phyloP scores from a whole-genome alignment of 345 rosid species.

The Reutealis trisperma region DNA sequence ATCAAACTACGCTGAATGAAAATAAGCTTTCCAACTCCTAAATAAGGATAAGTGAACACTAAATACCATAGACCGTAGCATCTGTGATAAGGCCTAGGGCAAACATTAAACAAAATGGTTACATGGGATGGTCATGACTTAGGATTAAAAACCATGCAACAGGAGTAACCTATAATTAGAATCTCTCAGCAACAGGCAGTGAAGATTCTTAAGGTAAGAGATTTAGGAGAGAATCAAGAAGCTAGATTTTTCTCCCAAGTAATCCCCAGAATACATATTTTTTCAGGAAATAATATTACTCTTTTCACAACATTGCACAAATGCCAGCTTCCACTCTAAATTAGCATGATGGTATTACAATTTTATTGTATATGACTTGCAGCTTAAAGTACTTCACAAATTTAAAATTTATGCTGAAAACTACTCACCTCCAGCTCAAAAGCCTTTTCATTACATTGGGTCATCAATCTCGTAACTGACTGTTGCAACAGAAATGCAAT shows the following conservation, averaged over 20 bases:
- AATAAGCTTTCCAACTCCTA: background rate
- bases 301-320: background rate
- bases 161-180: background rate
- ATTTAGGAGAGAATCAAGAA: background rate
- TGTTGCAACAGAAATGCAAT: conserved; percentile 42
- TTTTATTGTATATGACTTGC: background rate
- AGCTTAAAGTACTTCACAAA: background rate
- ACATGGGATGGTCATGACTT: background rate
- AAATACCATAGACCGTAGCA: background rate
- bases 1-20: background rate
- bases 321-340: background rate
- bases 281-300: background rate
- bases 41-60: background rate
- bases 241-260: background rate
- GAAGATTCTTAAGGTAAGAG: background rate
- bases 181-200: background rate
- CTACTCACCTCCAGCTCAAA: conserved; percentile 92
- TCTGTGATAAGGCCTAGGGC: background rate
- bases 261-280: background rate
- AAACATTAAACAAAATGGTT: background rate
- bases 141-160: background rate
- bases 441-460: conserved; percentile 89
- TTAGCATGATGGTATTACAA: background rate
- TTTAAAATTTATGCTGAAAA: conserved; percentile 3
- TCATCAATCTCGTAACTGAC: conserved; percentile 91